Evolutionary conservation across 441 rosid species (phyloP), one percentile per base, ranked within the genome.

Genomic region (Erysimum cheiri): DNA sequence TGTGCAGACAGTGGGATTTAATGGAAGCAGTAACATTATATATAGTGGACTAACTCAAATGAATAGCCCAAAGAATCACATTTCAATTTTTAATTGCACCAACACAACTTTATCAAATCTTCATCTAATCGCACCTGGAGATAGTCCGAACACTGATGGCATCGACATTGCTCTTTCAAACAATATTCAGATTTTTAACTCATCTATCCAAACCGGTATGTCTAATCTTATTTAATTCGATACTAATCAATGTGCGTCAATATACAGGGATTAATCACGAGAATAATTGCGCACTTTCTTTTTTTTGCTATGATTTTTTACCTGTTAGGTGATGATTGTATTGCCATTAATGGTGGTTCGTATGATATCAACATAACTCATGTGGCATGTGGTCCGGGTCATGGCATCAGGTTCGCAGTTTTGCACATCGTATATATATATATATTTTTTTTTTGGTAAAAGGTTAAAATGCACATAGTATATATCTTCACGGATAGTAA

Each of bases 351-450:
- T 54, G 47, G 48, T 61, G 75, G 75, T 33, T 41, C 75, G 4
- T 22, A 15, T 13, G 62, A 68, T 46, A 69, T 74, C 26, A 69
- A 44, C 41, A 46, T 74, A 22, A 68, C 70, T 19, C 28, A 29
- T 33, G 64, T 74, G 6, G 54, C 69, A 12, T 75, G 78, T 47
- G 78, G 78, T 36, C 78, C 78, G 5, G 78, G 78, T 68, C 78
- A 74, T 31, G 78, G 78, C 12, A 74, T 74, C 47, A 74, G 78
- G 78, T 74, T 57, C 1, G 24, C 24, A 22, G 24, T 22, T 22
- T 22, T 19, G 17, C 5, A 59, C 8, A 35, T 31, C 22, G 22
- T 19, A 19, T 19, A 54, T 32, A 53, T 53, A 26, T 5, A 6
- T n/a, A n/a, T n/a, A n/a, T n/a, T n/a, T n/a, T n/a, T n/a, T n/a